These are phyloP conservation scores for Penicillium verrucosum DNA, from an alignment of 2,329 filamentous ascomycete genomes.

Conservation along the genomic window DNA sequence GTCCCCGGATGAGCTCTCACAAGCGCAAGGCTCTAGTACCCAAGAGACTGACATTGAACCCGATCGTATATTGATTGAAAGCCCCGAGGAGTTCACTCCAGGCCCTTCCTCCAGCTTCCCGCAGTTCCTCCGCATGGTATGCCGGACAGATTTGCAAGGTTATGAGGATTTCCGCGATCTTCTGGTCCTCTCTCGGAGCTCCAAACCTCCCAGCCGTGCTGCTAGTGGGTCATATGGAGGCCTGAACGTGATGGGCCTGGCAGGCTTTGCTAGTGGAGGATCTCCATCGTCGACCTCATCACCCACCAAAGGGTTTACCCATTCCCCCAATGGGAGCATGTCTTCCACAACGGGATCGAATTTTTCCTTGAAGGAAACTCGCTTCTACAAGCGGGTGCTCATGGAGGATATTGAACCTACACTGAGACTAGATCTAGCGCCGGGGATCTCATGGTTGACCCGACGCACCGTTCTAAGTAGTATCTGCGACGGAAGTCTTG, in stretches of 20 bases:
- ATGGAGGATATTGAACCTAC: conserved; percentile 94
- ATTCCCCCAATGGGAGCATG: conserved; percentile 48
- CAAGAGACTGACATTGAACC: conserved; percentile 61
- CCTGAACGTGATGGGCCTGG: conserved; percentile 58
- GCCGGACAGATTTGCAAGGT: conserved; percentile 74
- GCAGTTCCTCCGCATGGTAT: conserved; percentile 76
- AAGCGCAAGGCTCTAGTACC: conserved; percentile 53
- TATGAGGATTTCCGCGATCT: conserved; percentile 85
- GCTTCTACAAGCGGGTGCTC: conserved; percentile 88
- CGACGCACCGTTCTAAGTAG: conserved; percentile 78
- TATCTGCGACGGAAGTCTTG: conserved; percentile 77
- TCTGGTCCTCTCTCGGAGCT: conserved; percentile 64
- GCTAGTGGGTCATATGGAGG: conserved; percentile 69
- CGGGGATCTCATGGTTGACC: conserved; percentile 89
- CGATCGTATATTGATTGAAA: conserved; percentile 49
- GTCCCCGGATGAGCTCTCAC: conserved; percentile 65
- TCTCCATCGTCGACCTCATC: conserved; percentile 62
- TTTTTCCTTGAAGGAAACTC: conserved; percentile 74
- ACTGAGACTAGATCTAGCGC: conserved; percentile 80
- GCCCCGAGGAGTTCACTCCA: conserved; percentile 54
- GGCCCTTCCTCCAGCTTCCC: conserved; percentile 70
- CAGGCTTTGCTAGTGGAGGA: conserved; percentile 38
- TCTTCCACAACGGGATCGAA: conserved; percentile 44
- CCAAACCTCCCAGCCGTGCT: conserved; percentile 61
- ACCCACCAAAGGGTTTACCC: conserved; percentile 55